Evolutionary conservation across 805 yeast genomes (phyloP), one percentile per base, ranked within the genome.

Genomic region (Groenewaldozyma tartarivorans): DNA sequence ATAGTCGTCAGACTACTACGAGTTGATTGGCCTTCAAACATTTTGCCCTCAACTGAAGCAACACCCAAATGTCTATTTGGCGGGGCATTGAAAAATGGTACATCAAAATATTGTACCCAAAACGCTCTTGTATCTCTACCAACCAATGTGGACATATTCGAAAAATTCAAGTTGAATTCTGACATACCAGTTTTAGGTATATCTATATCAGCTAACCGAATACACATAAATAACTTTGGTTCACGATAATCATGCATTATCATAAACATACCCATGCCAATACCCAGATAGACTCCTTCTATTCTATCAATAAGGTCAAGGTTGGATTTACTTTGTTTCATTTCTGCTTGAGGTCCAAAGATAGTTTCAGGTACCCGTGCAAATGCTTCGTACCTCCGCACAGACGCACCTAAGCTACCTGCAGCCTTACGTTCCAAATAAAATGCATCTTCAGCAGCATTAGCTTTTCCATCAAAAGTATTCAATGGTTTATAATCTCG

Each of bases 101-200:
- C n/a, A n/a, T n/a, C n/a, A n/a, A n/a, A n/a, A n/a, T n/a, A n/a
- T n/a, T n/a, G n/a, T n/a, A n/a, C n/a, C n/a, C n/a, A n/a, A n/a
- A n/a, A n/a, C n/a, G n/a, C n/a, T n/a, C n/a, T n/a, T n/a, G n/a
- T n/a, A n/a, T n/a, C n/a, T n/a, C n/a, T n/a, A n/a, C n/a, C n/a
- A n/a, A n/a, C n/a, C n/a, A n/a, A n/a, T n/a, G n/a, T n/a, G n/a
- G n/a, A n/a, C n/a, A n/a, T n/a, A 9, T 20, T 27, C 29, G 39
- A 36, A 33, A 54, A 54, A 13, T 50, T 55, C 13, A 49, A 53
- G n/a, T 41, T 36, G 35, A 56, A 53, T n/a, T 46, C 38, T 21
- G 37, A 30, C 39, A 54, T 60, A 4, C 58, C 58, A 4, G 58
- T 47, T 13, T 57, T 58, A 3, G 55, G 48, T 20, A 13, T 24